Percentiles rank a stretch among this genome's conserved stretches.
These are phyloP conservation scores for Artemisia princeps DNA, from an alignment of 140 eudicot species.

Conservation along the genomic window DNA sequence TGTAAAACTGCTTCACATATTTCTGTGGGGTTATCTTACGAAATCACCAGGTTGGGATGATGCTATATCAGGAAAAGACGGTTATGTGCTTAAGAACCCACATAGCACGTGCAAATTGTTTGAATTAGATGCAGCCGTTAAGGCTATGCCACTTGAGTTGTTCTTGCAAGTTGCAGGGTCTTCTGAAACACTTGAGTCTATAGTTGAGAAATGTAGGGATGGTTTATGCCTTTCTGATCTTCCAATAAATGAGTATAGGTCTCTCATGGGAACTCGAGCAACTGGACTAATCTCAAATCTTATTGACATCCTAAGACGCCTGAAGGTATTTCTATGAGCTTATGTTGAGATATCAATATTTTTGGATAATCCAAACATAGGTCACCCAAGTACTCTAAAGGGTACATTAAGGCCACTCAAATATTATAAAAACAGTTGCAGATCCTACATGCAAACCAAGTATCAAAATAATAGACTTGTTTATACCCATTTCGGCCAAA, in stretches of 20 bases:
- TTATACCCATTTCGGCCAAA: no score
- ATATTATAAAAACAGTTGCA: no score
- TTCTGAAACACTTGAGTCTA: slow-evolving; percentile 43
- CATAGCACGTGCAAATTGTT: slow-evolving; percentile 60
- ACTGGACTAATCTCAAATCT: slow-evolving; percentile 65
- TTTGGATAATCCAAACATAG: no score
- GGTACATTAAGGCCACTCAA: no score
- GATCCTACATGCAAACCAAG: no score
- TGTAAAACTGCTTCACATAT: slow-evolving; percentile 59
- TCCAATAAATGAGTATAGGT: slow-evolving; percentile 54
- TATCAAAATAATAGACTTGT: no score
- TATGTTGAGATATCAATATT: neutral
- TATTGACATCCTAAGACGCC: slow-evolving; percentile 59
- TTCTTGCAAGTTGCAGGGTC: slow-evolving; percentile 84
- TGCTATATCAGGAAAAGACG: neutral
- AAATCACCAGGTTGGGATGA: slow-evolving; percentile 53
- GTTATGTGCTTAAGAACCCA: slow-evolving; percentile 41
- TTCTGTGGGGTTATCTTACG: slow-evolving; percentile 63
- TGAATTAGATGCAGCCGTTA: slow-evolving; percentile 53
- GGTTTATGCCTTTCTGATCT: slow-evolving; percentile 75
- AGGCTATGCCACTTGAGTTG: slow-evolving; percentile 84
- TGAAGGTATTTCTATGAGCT: slow-evolving; percentile 49
- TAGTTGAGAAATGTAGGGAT: slow-evolving; percentile 61
- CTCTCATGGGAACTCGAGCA: slow-evolving; percentile 69
- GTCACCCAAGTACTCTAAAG: no score